These are phyloP conservation scores for Cyberlindnera saturnus DNA, from an alignment of 805 yeast species.

Conservation along the genomic window DNA sequence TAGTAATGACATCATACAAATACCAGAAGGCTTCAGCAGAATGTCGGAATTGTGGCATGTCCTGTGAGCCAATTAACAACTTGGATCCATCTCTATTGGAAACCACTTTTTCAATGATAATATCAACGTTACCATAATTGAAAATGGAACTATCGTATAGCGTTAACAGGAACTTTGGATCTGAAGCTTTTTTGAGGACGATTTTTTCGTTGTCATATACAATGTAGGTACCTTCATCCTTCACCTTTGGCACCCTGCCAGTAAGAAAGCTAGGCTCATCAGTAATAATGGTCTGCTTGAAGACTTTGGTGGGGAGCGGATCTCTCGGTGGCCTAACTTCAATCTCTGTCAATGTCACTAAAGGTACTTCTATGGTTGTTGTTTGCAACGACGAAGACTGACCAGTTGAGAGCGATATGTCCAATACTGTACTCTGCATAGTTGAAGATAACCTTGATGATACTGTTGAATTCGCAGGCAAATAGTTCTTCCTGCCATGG, in stretches of 20 bases:
- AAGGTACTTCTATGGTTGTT: conserved; percentile 1
- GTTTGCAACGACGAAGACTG: background rate
- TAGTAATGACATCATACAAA: conserved; percentile 44
- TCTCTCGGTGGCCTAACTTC: conserved; percentile 9
- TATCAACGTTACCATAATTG: conserved; percentile 32
- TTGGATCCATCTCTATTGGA: conserved; percentile 40
- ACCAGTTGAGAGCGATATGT: background rate
- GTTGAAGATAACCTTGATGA: background rate
- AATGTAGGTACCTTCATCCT: conserved; percentile 41
- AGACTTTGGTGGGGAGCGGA: conserved; percentile 5
- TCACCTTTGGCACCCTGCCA: conserved; percentile 21
- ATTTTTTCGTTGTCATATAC: conserved; percentile 15
- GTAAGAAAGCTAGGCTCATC: conserved; percentile 22
- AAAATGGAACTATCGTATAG: conserved; percentile 31
- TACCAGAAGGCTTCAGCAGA: conserved; percentile 59
- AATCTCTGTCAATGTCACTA: conserved; percentile 6
- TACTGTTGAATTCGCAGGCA: background rate
- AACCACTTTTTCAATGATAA: conserved; percentile 34
- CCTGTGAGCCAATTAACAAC: conserved; percentile 52
- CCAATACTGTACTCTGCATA: background rate
- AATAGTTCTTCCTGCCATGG: background rate
- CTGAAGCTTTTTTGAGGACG: conserved; percentile 28
- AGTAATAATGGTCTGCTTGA: background rate
- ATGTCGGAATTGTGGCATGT: conserved; percentile 55
- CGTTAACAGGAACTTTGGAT: conserved; percentile 16